Evolutionary conservation across 192 early-diverging fungal species (phyloP), one percentile per base, ranked within the genome.

Genomic region (Coemansia reversa): DNA sequence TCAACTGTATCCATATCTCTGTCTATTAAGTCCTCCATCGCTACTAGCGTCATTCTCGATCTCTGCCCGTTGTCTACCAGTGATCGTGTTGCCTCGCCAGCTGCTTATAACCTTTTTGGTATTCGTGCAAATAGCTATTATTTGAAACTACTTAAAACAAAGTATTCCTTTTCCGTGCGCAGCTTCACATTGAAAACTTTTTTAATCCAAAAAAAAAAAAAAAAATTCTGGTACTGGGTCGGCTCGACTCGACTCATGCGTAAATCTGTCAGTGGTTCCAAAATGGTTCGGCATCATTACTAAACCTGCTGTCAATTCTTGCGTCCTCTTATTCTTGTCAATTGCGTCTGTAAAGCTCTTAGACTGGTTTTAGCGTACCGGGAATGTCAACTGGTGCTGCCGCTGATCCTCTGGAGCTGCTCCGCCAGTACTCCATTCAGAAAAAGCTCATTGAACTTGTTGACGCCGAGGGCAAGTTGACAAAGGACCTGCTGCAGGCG

Each of bases 351-450:
- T 35, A 1, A 57, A 23, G 18, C 18, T 33, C 28, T 58, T 4
- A 39, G 32, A 30, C 39, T 24, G 22, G 39, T 18, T 20, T 22
- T 7, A 63, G 47, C 42, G 12, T 29, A 39, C 35, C 9, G 8
- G 5, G 6, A 39, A 23, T 51, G 19, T 16, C 60, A 20, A 33
- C 50, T 16, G 28, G 61, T 47, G 47, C 45, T 2, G n/a, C 67
- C 4, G 8, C 75, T 18, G 83, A 81, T 45, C 84, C 86, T 9
- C 72, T 89, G 28, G 70, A 81, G 45, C 82, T 90, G 51, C 74
- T 90, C 33, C 84, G 88, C 51, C 82, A 87, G 42, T 86, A 72
- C 60, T 88, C 87, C 7, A 76, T 83, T 27, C 63, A 84, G 27
- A 82, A 84, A 22, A 85, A 84, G 54, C 65, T 70, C 1, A 72